phyloP scores from a whole-genome alignment of 2,329 filamentous ascomycete genomes.

The Trichoderma semiorbis region DNA sequence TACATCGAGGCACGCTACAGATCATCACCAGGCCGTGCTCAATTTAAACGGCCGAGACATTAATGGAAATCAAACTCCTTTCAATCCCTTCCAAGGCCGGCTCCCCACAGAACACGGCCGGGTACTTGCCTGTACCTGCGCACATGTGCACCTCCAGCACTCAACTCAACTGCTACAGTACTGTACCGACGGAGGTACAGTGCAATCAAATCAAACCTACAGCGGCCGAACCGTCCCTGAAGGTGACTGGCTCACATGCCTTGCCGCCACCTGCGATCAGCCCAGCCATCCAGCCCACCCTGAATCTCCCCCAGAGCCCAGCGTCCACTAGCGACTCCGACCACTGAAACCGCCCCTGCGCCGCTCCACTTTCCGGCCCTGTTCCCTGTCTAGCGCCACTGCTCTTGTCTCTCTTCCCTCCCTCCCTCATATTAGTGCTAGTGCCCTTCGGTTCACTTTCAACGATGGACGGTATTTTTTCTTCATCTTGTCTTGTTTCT shows the following conservation, averaged over 20 bases:
- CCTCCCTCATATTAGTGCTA: background rate
- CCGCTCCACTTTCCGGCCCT: background rate
- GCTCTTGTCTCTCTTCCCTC: background rate
- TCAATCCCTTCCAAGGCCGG: background rate
- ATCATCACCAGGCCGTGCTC: background rate
- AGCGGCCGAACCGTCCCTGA: background rate
- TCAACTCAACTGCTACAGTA: background rate
- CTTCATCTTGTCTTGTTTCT: background rate
- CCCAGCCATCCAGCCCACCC: background rate
- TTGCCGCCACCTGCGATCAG: background rate
- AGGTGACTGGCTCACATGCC: conserved; percentile 3
- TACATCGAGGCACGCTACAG: background rate
- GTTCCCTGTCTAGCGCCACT: background rate
- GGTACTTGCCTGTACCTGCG: background rate
- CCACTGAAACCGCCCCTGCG: conserved; percentile 4
- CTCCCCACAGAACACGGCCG: background rate
- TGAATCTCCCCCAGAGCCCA: background rate
- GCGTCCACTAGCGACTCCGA: background rate
- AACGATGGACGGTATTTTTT: background rate
- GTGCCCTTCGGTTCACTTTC: background rate
- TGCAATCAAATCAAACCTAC: background rate
- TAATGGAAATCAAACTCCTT: background rate
- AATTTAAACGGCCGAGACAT: background rate
- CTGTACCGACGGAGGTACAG: too few species aligned
- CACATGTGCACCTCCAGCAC: background rate